A percentile compares a stretch with the other conserved stretches of the same genome.
phyloP scores from a whole-genome alignment of 441 rosid genomes.

The Populus tomentosa region DNA sequence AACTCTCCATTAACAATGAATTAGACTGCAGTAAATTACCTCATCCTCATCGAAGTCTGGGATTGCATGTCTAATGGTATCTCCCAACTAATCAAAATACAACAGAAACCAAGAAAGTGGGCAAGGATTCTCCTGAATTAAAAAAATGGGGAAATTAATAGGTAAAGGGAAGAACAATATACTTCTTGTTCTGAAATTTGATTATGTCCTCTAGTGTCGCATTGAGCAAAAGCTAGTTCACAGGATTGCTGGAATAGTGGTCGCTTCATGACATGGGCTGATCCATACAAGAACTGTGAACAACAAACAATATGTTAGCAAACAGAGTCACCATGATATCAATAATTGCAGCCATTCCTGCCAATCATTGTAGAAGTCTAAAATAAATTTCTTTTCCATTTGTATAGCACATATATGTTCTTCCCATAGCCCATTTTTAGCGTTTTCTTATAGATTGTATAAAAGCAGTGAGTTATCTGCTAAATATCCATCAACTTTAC shows the following conservation, averaged over 20 bases:
- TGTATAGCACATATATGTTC: not conserved
- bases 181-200: slow-evolving; percentile 59
- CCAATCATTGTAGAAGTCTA: not conserved
- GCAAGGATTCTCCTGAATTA: slow-evolving; percentile 6
- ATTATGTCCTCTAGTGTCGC: slow-evolving; percentile 42
- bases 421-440: not conserved
- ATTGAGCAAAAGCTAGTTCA: slow-evolving; percentile 56
- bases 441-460: not conserved
- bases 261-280: slow-evolving; percentile 65
- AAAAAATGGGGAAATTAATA: not conserved
- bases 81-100: slow-evolving; percentile 54
- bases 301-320: slow-evolving; percentile 9
- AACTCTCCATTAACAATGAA: not conserved
- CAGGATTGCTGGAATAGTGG: slow-evolving; percentile 66
- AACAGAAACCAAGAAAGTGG: slow-evolving; percentile 13
- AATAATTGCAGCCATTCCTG: not conserved
- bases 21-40: slow-evolving; percentile 30
- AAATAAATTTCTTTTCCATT: not conserved
- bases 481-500: not conserved
- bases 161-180: slow-evolving; percentile 12
- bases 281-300: slow-evolving; percentile 80
- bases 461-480: not conserved
- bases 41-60: slow-evolving; percentile 51
- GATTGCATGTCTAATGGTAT: slow-evolving; percentile 43
- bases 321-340: not conserved